Base-by-base conservation (phyloP, 306 rosid genomes). In the Quercus wislizeni region DNA sequence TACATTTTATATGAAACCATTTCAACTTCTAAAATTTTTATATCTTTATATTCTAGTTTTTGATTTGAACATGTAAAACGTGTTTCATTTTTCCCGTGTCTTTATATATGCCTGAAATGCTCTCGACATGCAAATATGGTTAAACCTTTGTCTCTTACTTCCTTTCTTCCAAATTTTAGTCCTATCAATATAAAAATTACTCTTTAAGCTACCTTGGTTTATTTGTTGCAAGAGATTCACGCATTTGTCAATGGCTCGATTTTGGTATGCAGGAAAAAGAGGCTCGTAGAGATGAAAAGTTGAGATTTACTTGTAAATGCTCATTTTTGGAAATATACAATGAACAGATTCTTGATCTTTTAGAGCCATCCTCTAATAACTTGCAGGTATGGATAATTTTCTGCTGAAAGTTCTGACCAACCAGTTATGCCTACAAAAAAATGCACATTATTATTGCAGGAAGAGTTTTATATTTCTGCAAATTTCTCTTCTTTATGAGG, bases 291-390 rank as follows among this genome's bases (percentile, higher is more conserved):
- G 98, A 95, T 57, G 99, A 95, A 65, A 93, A 91, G 82, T 83
- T 95, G 80, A 93, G 85, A 87, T 95, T 86, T 82, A 83, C 90
- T 6, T 91, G 99, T 80, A 95, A 91, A 88, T 89, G 97, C 83
- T 95, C 99, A 77, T 95, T 95, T 83, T 76, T 95, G 84, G 99
- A 95, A 85, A 95, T 95, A 81, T 95, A 95, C 90, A 95, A 95
- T 1, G 99, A 95, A 83, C 99, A 93, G 54, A 95, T 95, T 80
- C 94, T 95, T 81, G 99, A 95, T 88, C 99, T 95, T 73, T 78
- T 95, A 83, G 99, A 95, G 25, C 99, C 99, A 4, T 89, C 93
- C 73, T 85, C 98, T 20, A 90, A 57, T 88, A 93, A 95, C 78
- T 85, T 95, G 84, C 99, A 95, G 96, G 99, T 93, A 82, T 63